Percentiles rank a stretch among this genome's conserved stretches.
These are phyloP conservation scores for Penicillium egyptiacum DNA, from an alignment of 495 filamentous ascomycete species.

Conservation along the genomic window DNA sequence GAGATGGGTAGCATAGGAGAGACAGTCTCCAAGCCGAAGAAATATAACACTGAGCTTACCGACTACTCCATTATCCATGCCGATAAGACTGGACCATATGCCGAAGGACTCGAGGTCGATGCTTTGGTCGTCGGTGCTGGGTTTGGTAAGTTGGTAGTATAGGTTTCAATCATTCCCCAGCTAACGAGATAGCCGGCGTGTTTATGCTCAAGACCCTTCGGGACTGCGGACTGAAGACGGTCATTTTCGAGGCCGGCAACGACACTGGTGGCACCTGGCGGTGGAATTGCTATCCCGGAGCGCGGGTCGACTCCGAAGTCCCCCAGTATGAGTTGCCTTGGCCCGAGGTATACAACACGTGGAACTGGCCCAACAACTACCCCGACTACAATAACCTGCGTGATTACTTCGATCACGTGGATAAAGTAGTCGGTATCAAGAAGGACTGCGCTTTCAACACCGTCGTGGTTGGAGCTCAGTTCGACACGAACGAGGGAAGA, in stretches of 20 bases:
- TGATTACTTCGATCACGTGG: slow-evolving; percentile 58
- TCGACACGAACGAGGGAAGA: slow-evolving; percentile 37
- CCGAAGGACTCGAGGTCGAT: slow-evolving; percentile 41
- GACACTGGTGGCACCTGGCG: slow-evolving; percentile 52
- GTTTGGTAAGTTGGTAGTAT: slow-evolving; percentile 28
- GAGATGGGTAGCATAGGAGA: neutral
- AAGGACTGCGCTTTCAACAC: slow-evolving; percentile 53
- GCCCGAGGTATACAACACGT: slow-evolving; percentile 53
- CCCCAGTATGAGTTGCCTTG: slow-evolving; percentile 53
- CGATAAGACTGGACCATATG: slow-evolving; percentile 18
- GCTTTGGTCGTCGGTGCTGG: slow-evolving; percentile 55
- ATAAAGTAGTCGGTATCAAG: slow-evolving; percentile 46
- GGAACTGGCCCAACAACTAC: slow-evolving; percentile 54
- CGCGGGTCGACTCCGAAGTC: slow-evolving; percentile 49
- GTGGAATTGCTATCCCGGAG: slow-evolving; percentile 52
- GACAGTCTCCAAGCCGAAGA: slow-evolving; percentile 5
- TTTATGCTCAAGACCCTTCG: slow-evolving; percentile 34
- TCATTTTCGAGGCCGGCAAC: slow-evolving; percentile 44
- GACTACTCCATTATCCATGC: slow-evolving; percentile 12
- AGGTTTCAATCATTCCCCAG: neutral
- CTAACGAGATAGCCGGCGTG: slow-evolving; percentile 21
- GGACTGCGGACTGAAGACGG: slow-evolving; percentile 27
- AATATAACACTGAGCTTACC: slow-evolving; percentile 18
- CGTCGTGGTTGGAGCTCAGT: slow-evolving; percentile 49
- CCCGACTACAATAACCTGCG: slow-evolving; percentile 51